Percentiles rank a stretch among this genome's conserved stretches.
These are phyloP conservation scores for Leccinum griseonigrum DNA, from an alignment of 1,284 basidiomycete species.

Conservation along the genomic window DNA sequence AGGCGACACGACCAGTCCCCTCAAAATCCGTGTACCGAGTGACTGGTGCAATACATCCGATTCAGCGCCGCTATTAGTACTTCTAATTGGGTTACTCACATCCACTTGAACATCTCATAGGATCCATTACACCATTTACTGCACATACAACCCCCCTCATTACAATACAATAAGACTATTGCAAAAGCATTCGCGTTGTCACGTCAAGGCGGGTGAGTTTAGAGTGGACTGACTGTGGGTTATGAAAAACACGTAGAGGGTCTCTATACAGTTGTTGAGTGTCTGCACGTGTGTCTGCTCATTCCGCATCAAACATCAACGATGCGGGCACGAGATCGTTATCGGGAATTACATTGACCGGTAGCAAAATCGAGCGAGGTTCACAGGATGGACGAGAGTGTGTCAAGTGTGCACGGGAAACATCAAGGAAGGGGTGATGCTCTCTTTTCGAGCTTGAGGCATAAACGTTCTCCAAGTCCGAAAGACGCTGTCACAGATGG, in stretches of 20 bases:
- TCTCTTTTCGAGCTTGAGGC: slow-evolving; percentile 21
- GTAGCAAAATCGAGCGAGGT: slow-evolving; percentile 11
- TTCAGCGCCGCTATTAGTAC: slow-evolving; percentile 1
- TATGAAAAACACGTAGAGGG: slow-evolving; percentile 27
- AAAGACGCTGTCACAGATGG: slow-evolving; percentile 21
- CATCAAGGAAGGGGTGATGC: slow-evolving; percentile 8
- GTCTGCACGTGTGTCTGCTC: slow-evolving; percentile 11
- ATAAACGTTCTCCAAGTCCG: slow-evolving; percentile 27
- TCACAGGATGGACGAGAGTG: slow-evolving; percentile 23
- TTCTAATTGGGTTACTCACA: slow-evolving; percentile 9
- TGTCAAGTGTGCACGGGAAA: slow-evolving; percentile 10
- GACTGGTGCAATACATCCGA: slow-evolving; percentile 8
- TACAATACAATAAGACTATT: slow-evolving; percentile 20
- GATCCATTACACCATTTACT: slow-evolving; percentile 26
- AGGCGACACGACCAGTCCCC: neutral
- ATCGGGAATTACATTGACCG: slow-evolving; percentile 23
- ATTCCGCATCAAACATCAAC: slow-evolving; percentile 11
- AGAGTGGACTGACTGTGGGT: slow-evolving; percentile 8
- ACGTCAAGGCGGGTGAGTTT: slow-evolving; percentile 8
- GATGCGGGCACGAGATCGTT: slow-evolving; percentile 19
- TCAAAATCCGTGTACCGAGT: slow-evolving; percentile 2
- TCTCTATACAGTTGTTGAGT: slow-evolving; percentile 1
- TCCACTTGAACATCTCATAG: slow-evolving; percentile 13
- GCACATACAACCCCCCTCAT: slow-evolving; percentile 27
- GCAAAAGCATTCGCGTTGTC: slow-evolving; percentile 9